Evolutionary conservation across 495 filamentous ascomycete genomes (phyloP), one percentile per base, ranked within the genome.

Genomic region (Viridothelium virens): DNA sequence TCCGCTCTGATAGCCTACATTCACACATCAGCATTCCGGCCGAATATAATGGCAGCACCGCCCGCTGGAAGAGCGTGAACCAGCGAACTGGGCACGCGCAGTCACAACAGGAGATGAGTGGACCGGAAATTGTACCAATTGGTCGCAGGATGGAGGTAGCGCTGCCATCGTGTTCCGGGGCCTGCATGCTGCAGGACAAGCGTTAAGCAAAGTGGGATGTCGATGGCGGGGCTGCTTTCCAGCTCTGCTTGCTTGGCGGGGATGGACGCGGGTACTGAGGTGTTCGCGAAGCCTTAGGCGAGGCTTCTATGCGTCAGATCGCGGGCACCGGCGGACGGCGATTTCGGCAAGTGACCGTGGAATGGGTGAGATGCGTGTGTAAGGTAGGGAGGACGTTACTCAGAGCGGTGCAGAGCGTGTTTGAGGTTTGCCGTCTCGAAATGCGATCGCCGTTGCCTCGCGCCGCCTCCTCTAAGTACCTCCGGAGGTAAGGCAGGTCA

Each of bases 1-100:
- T 48, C 71, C 74, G 36, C 68, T 68, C 47, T 71, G 67, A 64
- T 77, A 79, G 63, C 77, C 76, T 77, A 61, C 16, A 34, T 31
- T 36, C 31, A 7, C 53, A 59, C 6, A 36, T 59, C 53, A 59
- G 53, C 7, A 25, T 59, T 59, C 53, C 6, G 53, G 31, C 25
- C 11, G 25, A 10, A 3, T n/a, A 11, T n/a, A 59, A 14, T 5
- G 18, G 18, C 53, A 7, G 18, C 18, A 59, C 7, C 7, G 7
- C 31, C 7, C 31, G 53, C 53, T 59, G 53, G 53, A 59, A 59
- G 25, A 59, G 53, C 53, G 53, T 36, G 53, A 36, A 36, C 53
- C 53, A 59, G 53, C 53, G 53, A 59, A 59, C 36, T 59, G 53
- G 53, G 53, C 53, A 59, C 53, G 53, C 25, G 53, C 31, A 59